These are phyloP conservation scores for Stephanodiscus triporus DNA, from an alignment of 108 stramenopile genomes.

Conservation along the genomic window DNA sequence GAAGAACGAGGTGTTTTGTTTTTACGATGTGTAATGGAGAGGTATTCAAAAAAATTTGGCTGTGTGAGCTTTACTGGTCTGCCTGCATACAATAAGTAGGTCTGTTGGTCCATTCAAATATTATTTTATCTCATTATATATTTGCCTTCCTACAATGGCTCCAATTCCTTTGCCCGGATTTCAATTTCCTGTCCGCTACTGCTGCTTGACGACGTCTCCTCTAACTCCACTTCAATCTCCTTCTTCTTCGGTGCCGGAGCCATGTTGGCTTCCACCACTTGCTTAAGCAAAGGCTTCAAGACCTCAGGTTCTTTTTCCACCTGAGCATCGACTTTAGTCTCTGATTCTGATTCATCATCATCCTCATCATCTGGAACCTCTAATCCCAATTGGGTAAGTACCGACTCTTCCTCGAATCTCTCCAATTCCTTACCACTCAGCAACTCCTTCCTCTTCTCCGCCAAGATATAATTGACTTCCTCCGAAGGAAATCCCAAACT, in stretches of 20 bases:
- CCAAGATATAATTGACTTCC: conserved; percentile 87
- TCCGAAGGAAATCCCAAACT: conserved; percentile 76
- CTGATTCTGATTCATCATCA: conserved; percentile 24
- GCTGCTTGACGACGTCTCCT: background rate
- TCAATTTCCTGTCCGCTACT: background rate
- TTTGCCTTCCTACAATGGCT: background rate
- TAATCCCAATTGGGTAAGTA: conserved; percentile 68
- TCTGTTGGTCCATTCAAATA: background rate
- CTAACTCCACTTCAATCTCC: conserved; percentile 21
- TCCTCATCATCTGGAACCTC: conserved; percentile 47
- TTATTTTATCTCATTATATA: background rate
- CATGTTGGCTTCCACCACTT: conserved; percentile 41
- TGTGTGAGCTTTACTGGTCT: background rate
- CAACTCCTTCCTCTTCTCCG: conserved; percentile 77
- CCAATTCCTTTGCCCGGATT: conserved; percentile 4
- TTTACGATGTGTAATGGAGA: too few species aligned
- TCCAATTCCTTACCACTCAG: conserved; percentile 61
- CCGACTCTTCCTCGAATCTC: conserved; percentile 69
- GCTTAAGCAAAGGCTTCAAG: conserved; percentile 41
- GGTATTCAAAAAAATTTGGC: too few species aligned
- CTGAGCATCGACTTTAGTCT: conserved; percentile 13
- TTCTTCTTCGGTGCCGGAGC: conserved; percentile 28
- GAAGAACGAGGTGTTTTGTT: too few species aligned
- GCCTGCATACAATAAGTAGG: background rate
- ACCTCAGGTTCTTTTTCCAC: conserved; percentile 16